A percentile compares a stretch with the other conserved stretches of the same genome.
Conservation (phyloP, 192 early-diverging fungal species). For the Coemansia sp. region DNA sequence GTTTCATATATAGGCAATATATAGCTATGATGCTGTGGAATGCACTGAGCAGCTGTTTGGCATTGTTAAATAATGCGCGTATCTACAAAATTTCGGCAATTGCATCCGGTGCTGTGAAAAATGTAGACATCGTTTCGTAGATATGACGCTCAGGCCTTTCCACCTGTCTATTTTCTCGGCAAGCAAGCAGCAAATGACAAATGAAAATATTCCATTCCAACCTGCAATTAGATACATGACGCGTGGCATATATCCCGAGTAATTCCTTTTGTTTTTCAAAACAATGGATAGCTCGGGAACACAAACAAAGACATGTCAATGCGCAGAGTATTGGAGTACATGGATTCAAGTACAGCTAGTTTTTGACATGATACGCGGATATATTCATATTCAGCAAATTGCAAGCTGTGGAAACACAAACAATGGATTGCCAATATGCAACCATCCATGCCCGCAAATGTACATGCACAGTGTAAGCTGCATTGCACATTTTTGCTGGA, state of each 20-base stretch:
- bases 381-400: background rate
- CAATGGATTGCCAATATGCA: background rate
- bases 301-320: background rate
- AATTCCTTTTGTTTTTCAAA: background rate
- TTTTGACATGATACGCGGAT: conserved; percentile 1
- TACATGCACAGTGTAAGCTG: background rate
- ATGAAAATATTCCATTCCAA: background rate
- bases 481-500: background rate
- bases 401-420: background rate
- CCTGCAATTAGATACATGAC: background rate
- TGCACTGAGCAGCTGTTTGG: too few species aligned
- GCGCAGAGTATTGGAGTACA: background rate
- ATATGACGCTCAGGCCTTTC: background rate
- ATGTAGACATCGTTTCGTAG: too few species aligned
- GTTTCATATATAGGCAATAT: too few species aligned
- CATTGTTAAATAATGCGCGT: too few species aligned
- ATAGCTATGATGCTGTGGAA: too few species aligned
- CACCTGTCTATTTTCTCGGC: background rate
- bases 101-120: too few species aligned
- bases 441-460: background rate
- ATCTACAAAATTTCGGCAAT: too few species aligned
- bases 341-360: background rate
- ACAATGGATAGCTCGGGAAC: background rate
- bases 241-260: background rate
- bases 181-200: background rate